Evolutionary conservation across 495 filamentous ascomycete genomes (phyloP), one percentile per base, ranked within the genome.

Genomic region (Penicillium mononematosum): DNA sequence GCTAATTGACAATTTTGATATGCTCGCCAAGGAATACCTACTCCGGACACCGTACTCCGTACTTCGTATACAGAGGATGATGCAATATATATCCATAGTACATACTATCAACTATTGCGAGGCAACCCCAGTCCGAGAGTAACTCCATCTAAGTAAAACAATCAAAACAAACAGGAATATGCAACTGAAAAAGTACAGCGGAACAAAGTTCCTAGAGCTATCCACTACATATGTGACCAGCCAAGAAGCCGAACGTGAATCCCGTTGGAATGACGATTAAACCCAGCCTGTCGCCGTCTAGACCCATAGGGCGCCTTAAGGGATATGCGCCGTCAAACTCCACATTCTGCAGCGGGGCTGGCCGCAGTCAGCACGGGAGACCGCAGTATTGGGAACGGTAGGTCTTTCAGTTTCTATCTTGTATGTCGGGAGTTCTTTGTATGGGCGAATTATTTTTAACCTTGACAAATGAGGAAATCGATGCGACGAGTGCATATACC

Each of bases 261-360:
- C 16, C 36, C 36, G 36, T 39, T 39, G 36, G n/a, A 8, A 39
- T 39, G 36, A 7, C 5, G 16, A 39, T 39, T 39, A 39, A 39
- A n/a, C n/a, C 24, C 31, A 12, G 17, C 47, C 47, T 50, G 38
- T 27, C 34, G 4, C 11, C 12, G 10, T 3, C 9, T 10, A 44
- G 19, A 44, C 17, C 42, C 19, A 3, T 44, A 24, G 19, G 42
- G 20, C 42, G 42, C 42, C 42, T 44, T n/a, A 39, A 39, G 36
- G 36, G 36, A 39, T 39, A 39, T 39, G 36, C 36, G 36, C 42
- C 41, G 19, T 43, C 47, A 53, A 50, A 42, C 53, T 55, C 53
- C 53, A 55, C 53, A 55, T 47, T 55, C 43, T 46, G 53, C 53
- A 55, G 52, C 42, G 31, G 52, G 42, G 52, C 19, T 38, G 29